A percentile compares a stretch with the other conserved stretches of the same genome.
phyloP scores from a whole-genome alignment of 371 early-diverging fungal species.

The Racocetra persica region DNA sequence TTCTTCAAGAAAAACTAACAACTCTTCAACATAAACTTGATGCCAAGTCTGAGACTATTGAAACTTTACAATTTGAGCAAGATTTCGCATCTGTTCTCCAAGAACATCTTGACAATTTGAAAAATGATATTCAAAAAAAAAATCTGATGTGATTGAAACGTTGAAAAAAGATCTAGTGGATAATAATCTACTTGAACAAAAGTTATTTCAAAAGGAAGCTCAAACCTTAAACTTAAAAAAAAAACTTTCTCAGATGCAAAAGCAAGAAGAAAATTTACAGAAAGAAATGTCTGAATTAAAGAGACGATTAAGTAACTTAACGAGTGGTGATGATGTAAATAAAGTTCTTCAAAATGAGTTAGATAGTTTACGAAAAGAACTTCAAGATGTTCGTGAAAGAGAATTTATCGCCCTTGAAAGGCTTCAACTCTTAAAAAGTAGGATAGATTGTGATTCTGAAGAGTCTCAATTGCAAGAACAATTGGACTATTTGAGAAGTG shows the following conservation, averaged over 20 bases:
- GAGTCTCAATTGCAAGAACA: constrained; percentile 22
- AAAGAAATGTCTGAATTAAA: constrained; percentile 12
- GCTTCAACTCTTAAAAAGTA: neutral
- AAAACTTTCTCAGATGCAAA: neutral
- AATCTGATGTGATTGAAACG: constrained; percentile 37
- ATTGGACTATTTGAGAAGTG: neutral
- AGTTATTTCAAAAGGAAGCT: constrained; percentile 10
- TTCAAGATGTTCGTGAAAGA: neutral
- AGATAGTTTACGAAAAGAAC: constrained; percentile 7
- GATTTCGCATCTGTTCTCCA: constrained; percentile 3
- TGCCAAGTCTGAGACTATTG: neutral
- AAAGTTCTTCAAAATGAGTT: neutral
- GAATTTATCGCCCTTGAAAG: neutral
- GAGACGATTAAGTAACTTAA: neutral
- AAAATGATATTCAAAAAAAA: constrained; percentile 30
- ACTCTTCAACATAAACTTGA: constrained; percentile 26
- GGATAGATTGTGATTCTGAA: neutral
- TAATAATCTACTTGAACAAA: constrained; percentile 34
- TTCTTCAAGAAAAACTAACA: constrained; percentile 39
- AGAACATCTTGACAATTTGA: constrained; percentile 31
- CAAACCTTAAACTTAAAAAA: neutral
- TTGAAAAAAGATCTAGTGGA: constrained; percentile 37
- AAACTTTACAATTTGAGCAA: constrained; percentile 8
- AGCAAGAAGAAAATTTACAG: constrained; percentile 4
- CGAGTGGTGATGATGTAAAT: neutral